Evolutionary conservation across 192 early-diverging fungal species (phyloP), one percentile per base, ranked within the genome.

Genomic region (Coemansia sp.): DNA sequence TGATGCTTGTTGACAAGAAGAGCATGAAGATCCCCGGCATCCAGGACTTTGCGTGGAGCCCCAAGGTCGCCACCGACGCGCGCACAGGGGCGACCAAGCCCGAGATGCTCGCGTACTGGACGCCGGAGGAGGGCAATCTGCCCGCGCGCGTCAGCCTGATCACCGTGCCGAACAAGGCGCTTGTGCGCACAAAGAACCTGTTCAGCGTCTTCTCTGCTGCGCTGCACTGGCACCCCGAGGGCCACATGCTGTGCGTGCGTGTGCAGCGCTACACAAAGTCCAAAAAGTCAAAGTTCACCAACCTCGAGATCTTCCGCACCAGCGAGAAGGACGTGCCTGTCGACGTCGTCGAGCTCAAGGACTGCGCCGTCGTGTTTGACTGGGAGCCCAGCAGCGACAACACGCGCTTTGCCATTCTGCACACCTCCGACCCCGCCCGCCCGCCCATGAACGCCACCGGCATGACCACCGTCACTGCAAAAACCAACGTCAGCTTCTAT

Each of bases 171-270:
- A 74, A 61, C 61, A 89, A 91, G 72, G 87, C 94, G 54, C 85
- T 96, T 57, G 58, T 97, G 38, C 88, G 94, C 58, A 97, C 94
- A 53, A 99, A 98, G 87, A 98, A 98, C 81, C 85, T 99, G 86
- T 95, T 97, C 83, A 94, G 87, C 79, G 95, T 97, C 33, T 87
- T 83, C 50, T 86, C 90, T 45, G 93, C 91, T 68, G 91, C 92
- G 50, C 79, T 99, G 55, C 86, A 88, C 85, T 98, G 94, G 94
- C 95, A 98, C 68, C 85, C 85, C 30, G 80, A 83, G 62, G 96
- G 96, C 61, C 86, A 94, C 48, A 93, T 92, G 79, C 83, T 99
- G 34, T 89, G 91, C 34, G 96, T 97, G 75, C 89, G 89, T 67
- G 96, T 98, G 28, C 93, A 95, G 63, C 88, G 94, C 55, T 82